Evolutionary conservation across 495 filamentous ascomycete species (phyloP).

Genomic region (Podospora australis): DNA sequence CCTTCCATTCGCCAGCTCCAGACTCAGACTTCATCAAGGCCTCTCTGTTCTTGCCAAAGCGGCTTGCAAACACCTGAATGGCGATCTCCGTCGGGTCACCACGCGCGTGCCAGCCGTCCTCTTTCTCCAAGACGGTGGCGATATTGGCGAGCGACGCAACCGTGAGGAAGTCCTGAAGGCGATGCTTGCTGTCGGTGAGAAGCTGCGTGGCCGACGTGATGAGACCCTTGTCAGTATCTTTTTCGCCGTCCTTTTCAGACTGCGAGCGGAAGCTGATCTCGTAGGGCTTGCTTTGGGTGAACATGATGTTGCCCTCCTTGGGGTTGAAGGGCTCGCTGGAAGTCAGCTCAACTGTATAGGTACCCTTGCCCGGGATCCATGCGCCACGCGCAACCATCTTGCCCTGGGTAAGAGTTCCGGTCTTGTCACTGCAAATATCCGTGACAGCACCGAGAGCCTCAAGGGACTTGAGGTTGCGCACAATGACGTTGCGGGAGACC

Average conservation of each 20-base stretch:
- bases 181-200: constrained; percentile 12
- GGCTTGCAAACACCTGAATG: constrained; percentile 68
- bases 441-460: constrained; percentile 80
- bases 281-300: constrained; percentile 19
- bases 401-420: constrained; percentile 72
- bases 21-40: constrained; percentile 48
- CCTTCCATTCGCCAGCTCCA: constrained; percentile 28
- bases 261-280: constrained; percentile 20
- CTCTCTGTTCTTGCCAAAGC: constrained; percentile 57
- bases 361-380: constrained; percentile 62
- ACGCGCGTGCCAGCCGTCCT: constrained; percentile 56
- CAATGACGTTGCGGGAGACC: constrained; percentile 71
- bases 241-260: constrained; percentile 4
- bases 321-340: constrained; percentile 45
- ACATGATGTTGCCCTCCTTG: constrained; percentile 22
- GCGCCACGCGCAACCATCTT: constrained; percentile 70
- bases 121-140: constrained; percentile 40
- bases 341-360: constrained; percentile 50
- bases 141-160: constrained; percentile 32
- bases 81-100: constrained; percentile 84
- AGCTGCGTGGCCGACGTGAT: constrained; percentile 11
- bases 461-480: constrained; percentile 63
- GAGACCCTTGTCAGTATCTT: background rate
- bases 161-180: constrained; percentile 26
- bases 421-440: constrained; percentile 85